Base-by-base conservation (phyloP, 2,329 filamentous ascomycete genomes). In the Onygenales sp. region DNA sequence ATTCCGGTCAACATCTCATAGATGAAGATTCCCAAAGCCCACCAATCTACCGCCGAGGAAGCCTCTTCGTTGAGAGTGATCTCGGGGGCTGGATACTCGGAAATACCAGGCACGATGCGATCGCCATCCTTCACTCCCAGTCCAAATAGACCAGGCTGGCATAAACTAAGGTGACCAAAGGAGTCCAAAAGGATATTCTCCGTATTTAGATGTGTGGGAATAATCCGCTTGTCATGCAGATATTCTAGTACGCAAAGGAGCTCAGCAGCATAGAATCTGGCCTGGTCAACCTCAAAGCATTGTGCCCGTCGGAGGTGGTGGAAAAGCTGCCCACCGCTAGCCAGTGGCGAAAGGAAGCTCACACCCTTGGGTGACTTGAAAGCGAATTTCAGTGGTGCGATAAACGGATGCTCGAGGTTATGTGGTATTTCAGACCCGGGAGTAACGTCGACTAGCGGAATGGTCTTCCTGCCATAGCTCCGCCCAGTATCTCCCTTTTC, bases 111-210 rank as follows among this genome's bases (percentile, higher is more conserved):
- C 33, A 48, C 17, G 51, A 54, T 56, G 33, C 32, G 39, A 51
- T 54, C 45, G 35, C 27, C 45, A 48, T 57, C 50, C 53, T 55
- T 54, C 13, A 36, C 35, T 43, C 53, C 55, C 39, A 55, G 45
- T 13, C 31, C 36, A 52, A 57, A 59, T 38, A 59, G 53, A 43
- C 50, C 38, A 52, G 55, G 54, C 14, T 55, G 55, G 53, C 57
- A 59, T 51, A 57, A 43, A 51, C 45, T 57, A 47, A 57, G 33
- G 46, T 59, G 55, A 39, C 57, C 57, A 48, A 51, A 55, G 46
- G 55, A 59, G 54, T 59, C 57, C 42, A 54, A 45, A 49, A 57
- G 51, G 33, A 57, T 49, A 53, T 59, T 53, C 51, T 54, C 57
- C 17, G 48, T 41, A 33, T 54, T 54, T 41, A 57, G 48, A 53